Base-by-base conservation (phyloP, 2,329 filamentous ascomycete genomes). In the Nigrospora sphaerica region DNA sequence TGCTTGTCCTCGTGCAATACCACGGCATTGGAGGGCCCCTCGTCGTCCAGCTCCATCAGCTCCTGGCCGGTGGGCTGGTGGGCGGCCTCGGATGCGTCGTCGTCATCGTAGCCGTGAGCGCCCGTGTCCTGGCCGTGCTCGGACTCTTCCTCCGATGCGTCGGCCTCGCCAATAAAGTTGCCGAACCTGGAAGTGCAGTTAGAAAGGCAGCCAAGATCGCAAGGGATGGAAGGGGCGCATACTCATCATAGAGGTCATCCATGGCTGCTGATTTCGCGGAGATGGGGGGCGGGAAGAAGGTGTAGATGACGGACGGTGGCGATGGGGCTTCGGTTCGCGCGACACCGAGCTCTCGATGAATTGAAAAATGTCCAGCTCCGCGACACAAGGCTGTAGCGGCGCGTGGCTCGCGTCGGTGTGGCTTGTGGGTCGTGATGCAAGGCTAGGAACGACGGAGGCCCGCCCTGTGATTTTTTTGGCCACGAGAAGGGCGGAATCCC, bases 171-270 rank as follows among this genome's bases (percentile, higher is more conserved):
- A 64, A 97, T 95, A 70, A 93, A 97, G 73, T 97, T 97, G 62
- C 92, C 92, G 72, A 97, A 97, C 75, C 89, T 95, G 56, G 38
- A 32, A 35, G 43, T 13, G 12, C 38, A 42, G 39, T 28, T 28
- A 28, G 23, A 28, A 28, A 9, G 23, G 23, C 23, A 28, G 23
- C 7, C 10, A 2, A 10, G 23, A 9, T 28, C 23, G 32, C 13
- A 18, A 31, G 7, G 28, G 18, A 10, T 12, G 3, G 4, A 18
- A 1, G 11, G 13, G 49, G 12, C 23, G 54, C 71, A 52, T 73
- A 95, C 88, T 97, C 92, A 72, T 97, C 92, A 67, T 97, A 96
- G 58, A 96, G 83, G 69, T 96, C 91, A 74, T 96, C 91, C 90
- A 95, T 93, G 59, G 55, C 56, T 58, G 54, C 47, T 45, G 46